Evolutionary conservation across 1,139 yeast species (phyloP), one percentile per base, ranked within the genome.

Genomic region (Yamadazyma buinensis): DNA sequence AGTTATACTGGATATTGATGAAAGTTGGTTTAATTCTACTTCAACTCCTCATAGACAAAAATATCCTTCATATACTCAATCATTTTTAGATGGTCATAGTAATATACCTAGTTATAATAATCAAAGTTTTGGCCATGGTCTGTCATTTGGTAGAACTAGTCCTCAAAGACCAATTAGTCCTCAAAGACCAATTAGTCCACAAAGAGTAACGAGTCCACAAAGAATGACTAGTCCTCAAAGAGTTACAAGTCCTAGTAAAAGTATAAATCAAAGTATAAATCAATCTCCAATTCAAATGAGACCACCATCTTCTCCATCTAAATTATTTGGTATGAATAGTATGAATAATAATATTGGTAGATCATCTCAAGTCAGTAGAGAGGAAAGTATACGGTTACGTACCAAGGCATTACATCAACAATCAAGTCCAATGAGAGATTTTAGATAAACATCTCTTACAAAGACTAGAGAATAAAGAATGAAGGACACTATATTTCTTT

Each of bases 21-120:
- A 36, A 23, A 15, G 25, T 10, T 36, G 39, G 39, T 36, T 36
- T 15, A 35, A 35, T 28, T 36, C 39, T 5, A 36, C 39, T 13
- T 36, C 33, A 23, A 36, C 39, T 23, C 38, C 38, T 26, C 34
- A 35, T 22, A 35, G 21, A 21, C 11, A 30, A 7, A 32, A 27
- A 13, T 5, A 30, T 10, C 31, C 34, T 21, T 21, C 30, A 4
- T 30, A 30, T n/a, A 30, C 12, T 15, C 18, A 23, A n/a, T 23
- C 25, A 11, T 11, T 23, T n/a, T 23, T 23, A 23, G 25, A 23
- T 23, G 13, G 13, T n/a, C 25, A 23, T 23, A 23, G 13, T 23
- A 25, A 17, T 17, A 17, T 17, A 17, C 19, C 19, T 17, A 17
- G 7, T 17, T n/a, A n/a, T n/a, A 5, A 17, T 17, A 17, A 17